Evolutionary conservation across 371 early-diverging fungal species (phyloP).

Genomic region (Mortierella sp.): DNA sequence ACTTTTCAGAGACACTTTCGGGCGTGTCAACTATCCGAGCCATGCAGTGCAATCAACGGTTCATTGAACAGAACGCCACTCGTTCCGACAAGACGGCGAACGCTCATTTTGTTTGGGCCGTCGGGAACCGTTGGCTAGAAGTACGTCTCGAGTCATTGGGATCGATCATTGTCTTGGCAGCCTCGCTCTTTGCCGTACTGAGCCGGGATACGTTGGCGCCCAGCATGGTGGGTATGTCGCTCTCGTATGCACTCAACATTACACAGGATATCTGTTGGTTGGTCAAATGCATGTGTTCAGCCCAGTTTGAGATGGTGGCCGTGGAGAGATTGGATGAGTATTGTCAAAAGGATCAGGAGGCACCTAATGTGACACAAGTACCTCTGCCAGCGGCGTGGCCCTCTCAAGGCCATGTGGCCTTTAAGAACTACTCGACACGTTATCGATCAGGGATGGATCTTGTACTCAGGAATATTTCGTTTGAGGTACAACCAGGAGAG

Average conservation of each 20-base stretch:
- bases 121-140: constrained; percentile 86
- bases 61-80: constrained; percentile 62
- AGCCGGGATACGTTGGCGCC: constrained; percentile 45
- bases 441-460: constrained; percentile 73
- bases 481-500: constrained; percentile 49
- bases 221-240: constrained; percentile 70
- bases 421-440: constrained; percentile 67
- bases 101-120: constrained; percentile 80
- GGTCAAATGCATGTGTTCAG: constrained; percentile 70
- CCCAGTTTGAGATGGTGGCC: constrained; percentile 78
- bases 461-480: constrained; percentile 68
- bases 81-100: constrained; percentile 68
- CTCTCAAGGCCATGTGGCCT: constrained; percentile 63
- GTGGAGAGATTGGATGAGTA: constrained; percentile 89
- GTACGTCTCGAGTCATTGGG: constrained; percentile 74
- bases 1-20: constrained; percentile 59
- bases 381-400: constrained; percentile 73
- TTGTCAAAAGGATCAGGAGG: constrained; percentile 72
- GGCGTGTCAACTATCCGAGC: constrained; percentile 76
- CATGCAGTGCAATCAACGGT: constrained; percentile 62
- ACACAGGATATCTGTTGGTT: constrained; percentile 78
- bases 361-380: constrained; percentile 53
- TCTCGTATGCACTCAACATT: constrained; percentile 73
- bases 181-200: constrained; percentile 44
- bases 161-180: constrained; percentile 31